Conservation (phyloP, 2,329 filamentous ascomycete species). For the Colletotrichum trifolii region DNA sequence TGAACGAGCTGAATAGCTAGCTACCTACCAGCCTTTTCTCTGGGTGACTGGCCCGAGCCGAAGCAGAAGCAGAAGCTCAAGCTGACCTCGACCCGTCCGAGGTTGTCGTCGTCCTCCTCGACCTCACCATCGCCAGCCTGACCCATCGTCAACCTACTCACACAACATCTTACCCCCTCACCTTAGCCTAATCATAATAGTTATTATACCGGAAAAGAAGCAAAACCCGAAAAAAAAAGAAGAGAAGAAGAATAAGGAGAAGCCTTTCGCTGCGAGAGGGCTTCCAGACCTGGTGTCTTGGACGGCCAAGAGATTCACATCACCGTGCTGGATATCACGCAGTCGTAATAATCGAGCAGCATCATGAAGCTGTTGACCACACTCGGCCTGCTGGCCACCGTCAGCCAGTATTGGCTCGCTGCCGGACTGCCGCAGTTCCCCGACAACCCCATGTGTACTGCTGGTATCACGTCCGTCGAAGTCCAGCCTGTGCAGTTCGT, state of each 20-base stretch:
- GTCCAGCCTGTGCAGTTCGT: conserved; percentile 34
- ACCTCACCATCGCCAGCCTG: too few relatives aligned
- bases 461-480: conserved; percentile 34
- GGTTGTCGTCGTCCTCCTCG: not conserved
- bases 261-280: conserved; percentile 20
- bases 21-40: conserved; percentile 4
- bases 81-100: too few relatives aligned
- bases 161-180: not conserved
- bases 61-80: too few relatives aligned
- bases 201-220: not conserved
- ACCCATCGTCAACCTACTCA: not conserved
- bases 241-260: not conserved
- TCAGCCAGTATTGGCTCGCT: conserved; percentile 28
- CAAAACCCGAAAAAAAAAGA: not conserved
- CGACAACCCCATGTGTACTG: conserved; percentile 30
- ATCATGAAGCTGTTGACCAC: conserved; percentile 20
- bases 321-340: conserved; percentile 31
- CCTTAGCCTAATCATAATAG: not conserved
- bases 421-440: conserved; percentile 31
- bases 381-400: conserved; percentile 20
- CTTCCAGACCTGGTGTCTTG: conserved; percentile 34
- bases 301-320: conserved; percentile 16
- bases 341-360: conserved; percentile 14
- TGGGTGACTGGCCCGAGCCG: not conserved
- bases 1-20: conserved; percentile 19